Evolutionary conservation across 2,329 filamentous ascomycete genomes (phyloP).

Genomic region (Proliferodiscus dingleyae): DNA sequence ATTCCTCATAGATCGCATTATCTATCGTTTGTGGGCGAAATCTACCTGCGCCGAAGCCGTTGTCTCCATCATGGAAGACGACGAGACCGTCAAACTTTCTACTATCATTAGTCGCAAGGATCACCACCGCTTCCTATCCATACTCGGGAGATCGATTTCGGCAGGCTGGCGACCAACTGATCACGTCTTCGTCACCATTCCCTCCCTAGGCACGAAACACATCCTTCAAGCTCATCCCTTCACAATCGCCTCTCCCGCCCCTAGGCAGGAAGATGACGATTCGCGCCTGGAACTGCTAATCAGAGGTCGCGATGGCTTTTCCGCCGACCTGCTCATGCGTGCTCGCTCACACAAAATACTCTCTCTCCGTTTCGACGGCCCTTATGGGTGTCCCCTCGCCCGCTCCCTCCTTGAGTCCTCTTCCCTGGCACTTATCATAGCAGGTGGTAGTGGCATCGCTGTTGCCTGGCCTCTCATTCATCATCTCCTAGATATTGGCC

Average conservation of each 20-base stretch:
- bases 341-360: slow-evolving; percentile 41
- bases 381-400: slow-evolving; percentile 56
- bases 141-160: slow-evolving; percentile 34
- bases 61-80: slow-evolving; percentile 50
- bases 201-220: slow-evolving; percentile 47
- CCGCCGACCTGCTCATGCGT: slow-evolving; percentile 47
- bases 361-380: slow-evolving; percentile 54
- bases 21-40: slow-evolving; percentile 53
- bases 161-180: slow-evolving; percentile 57
- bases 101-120: slow-evolving; percentile 15
- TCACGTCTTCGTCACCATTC: slow-evolving; percentile 59
- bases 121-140: slow-evolving; percentile 1
- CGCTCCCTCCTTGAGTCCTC: slow-evolving; percentile 46
- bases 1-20: slow-evolving; percentile 51
- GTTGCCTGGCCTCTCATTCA: slow-evolving; percentile 58
- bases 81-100: slow-evolving; percentile 47
- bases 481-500: slow-evolving; percentile 35
- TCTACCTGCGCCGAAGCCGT: slow-evolving; percentile 43
- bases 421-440: slow-evolving; percentile 49
- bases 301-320: slow-evolving; percentile 56
- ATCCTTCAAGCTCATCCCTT: slow-evolving; percentile 60
- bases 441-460: slow-evolving; percentile 61
- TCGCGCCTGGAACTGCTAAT: slow-evolving; percentile 54
- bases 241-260: slow-evolving; percentile 59
- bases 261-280: slow-evolving; percentile 35